Base-by-base conservation (phyloP, 2,329 filamentous ascomycete species). In the Epicoccum nigrum region DNA sequence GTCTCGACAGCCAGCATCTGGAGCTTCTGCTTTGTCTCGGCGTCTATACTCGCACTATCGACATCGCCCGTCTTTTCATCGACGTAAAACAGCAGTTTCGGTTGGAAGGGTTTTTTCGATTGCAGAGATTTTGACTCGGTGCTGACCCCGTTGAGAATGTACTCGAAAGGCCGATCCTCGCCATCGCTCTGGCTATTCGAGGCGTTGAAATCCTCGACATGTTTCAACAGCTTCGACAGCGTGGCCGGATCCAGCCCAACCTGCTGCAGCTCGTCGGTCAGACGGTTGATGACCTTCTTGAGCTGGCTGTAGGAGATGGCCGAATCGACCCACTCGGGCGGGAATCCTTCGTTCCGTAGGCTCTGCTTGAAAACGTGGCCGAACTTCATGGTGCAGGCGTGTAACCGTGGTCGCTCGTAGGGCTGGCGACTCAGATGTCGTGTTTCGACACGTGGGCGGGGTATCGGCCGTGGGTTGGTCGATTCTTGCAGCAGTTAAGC, bases 271-370 rank as follows among this genome's bases (percentile, higher is more conserved):
- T 96, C 90, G 43, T 78, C 76, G 58, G 87, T 84, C 41, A 95
- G 86, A 68, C 86, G 87, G 69, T 92, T 93, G 68, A 96, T 87
- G 74, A 89, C 90, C 77, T 95, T 96, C 75, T 96, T 96, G 49
- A 96, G 82, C 72, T 91, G 84, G 35, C 87, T 83, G 71, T 96
- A 96, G 2, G 89, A 90, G 55, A 96, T 89, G 40, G 91, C 90
- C 21, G 85, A 86, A 35, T 87, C 81, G 40, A 92, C 75, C 83
- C 82, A 85, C 67, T 87, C 85, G 41, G 83, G 76, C 7, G 91
- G 91, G 69, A 91, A 96, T 58, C 83, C 87, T 79, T 90, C 87
- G 58, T 79, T 82, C 56, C 83, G 79, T 55, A 96, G 80, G 41
- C 83, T 81, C 63, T 87, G 83, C 68, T 86, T 85, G 70, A 91